These are phyloP conservation scores for Xylariales sp. DNA, from an alignment of 2,329 filamentous ascomycete genomes.

Conservation along the genomic window DNA sequence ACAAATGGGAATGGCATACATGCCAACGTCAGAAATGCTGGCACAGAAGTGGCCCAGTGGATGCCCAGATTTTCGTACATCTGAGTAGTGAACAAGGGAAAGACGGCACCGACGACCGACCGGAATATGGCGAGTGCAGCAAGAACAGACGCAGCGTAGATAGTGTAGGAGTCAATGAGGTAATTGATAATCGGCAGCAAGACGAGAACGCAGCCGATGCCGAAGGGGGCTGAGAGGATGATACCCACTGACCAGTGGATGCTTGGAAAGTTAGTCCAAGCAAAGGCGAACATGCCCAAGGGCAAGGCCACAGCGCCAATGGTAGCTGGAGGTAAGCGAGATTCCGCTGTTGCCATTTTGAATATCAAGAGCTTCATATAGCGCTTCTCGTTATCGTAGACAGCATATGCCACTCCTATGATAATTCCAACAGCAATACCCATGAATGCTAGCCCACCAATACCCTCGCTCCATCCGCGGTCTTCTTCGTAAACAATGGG, in stretches of 20 bases:
- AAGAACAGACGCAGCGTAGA: constrained; percentile 51
- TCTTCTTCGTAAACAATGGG: background rate
- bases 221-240: constrained; percentile 22
- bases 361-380: constrained; percentile 35
- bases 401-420: constrained; percentile 47
- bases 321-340: constrained; percentile 54
- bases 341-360: constrained; percentile 59
- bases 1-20: background rate
- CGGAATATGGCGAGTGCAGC: constrained; percentile 53
- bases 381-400: constrained; percentile 47
- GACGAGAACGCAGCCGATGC: constrained; percentile 39
- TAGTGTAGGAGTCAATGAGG: constrained; percentile 52
- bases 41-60: background rate
- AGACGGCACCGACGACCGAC: constrained; percentile 41
- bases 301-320: constrained; percentile 57
- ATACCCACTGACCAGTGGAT: constrained; percentile 44
- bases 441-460: background rate
- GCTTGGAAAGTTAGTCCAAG: constrained; percentile 53
- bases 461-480: background rate
- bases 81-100: constrained; percentile 38
- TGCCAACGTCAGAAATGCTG: background rate
- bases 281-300: constrained; percentile 60
- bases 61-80: background rate
- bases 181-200: constrained; percentile 52
- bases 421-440: constrained; percentile 38